phyloP scores from a whole-genome alignment of 2,329 filamentous ascomycete genomes.

The Botrytis galanthina region DNA sequence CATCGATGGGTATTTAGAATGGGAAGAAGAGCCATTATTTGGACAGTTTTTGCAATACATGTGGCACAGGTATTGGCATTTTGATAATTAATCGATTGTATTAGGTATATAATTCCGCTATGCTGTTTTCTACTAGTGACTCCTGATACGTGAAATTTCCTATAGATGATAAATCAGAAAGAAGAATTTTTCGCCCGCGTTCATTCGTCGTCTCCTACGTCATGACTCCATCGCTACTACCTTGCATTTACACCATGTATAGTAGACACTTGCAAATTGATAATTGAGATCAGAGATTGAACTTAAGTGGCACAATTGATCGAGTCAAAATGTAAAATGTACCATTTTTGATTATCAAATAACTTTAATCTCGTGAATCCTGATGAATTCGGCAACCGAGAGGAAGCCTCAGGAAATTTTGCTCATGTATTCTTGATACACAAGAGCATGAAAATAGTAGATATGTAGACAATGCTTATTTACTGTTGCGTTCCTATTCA shows the following conservation, averaged over 20 bases:
- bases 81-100: neutral
- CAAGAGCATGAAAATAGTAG: too few relatives aligned
- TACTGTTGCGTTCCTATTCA: neutral
- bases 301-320: neutral
- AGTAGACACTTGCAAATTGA: neutral
- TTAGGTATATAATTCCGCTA: neutral
- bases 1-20: neutral
- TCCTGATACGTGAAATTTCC: neutral
- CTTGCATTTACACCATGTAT: neutral
- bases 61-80: neutral
- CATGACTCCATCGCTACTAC: neutral
- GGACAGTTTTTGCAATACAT: neutral
- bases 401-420: neutral
- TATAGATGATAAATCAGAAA: neutral
- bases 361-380: neutral
- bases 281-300: neutral
- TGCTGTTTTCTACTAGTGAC: neutral
- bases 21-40: neutral
- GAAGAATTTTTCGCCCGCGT: neutral
- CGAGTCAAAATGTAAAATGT: neutral
- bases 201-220: neutral
- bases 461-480: too few relatives aligned
- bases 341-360: rapidly evolving
- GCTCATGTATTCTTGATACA: neutral
- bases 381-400: neutral